These are phyloP conservation scores for Pichia sp. DNA, from an alignment of 1,139 yeast species.

Conservation along the genomic window DNA sequence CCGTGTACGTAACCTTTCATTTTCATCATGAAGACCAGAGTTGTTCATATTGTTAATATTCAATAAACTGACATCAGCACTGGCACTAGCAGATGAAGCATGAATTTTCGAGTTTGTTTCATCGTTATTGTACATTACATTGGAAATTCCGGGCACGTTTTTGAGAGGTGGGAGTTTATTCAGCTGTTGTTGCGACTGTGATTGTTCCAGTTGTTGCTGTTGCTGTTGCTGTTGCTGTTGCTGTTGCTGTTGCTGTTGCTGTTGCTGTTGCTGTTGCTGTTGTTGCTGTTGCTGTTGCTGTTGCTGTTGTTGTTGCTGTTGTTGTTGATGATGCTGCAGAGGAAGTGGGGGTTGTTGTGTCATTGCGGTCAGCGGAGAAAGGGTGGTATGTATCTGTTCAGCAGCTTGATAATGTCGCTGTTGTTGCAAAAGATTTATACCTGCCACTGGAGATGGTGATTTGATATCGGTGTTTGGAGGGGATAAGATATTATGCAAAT, in stretches of 20 bases:
- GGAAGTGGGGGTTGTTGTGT: not conserved
- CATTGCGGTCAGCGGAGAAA: constrained; percentile 14
- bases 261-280: constrained; percentile 15
- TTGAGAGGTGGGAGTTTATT: constrained; percentile 13
- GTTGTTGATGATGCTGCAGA: constrained; percentile 8
- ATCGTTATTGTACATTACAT: constrained; percentile 11
- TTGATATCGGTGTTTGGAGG: constrained; percentile 6
- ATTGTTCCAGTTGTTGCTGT: not conserved
- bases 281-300: constrained; percentile 9
- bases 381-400: not conserved
- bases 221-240: constrained; percentile 1
- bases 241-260: constrained; percentile 21
- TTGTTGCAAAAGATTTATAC: not conserved
- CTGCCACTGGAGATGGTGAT: not conserved
- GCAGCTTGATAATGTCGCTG: not conserved
- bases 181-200: constrained; percentile 3
- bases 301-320: constrained; percentile 14
- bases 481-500: constrained; percentile 18
- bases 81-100: not conserved
- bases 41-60: constrained; percentile 32
- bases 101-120: not conserved
- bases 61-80: constrained; percentile 5
- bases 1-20: constrained; percentile 58
- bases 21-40: constrained; percentile 13
- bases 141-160: constrained; percentile 17